Conservation (phyloP, 2,329 filamentous ascomycete genomes). For the Ceratocystis lukuohia region DNA sequence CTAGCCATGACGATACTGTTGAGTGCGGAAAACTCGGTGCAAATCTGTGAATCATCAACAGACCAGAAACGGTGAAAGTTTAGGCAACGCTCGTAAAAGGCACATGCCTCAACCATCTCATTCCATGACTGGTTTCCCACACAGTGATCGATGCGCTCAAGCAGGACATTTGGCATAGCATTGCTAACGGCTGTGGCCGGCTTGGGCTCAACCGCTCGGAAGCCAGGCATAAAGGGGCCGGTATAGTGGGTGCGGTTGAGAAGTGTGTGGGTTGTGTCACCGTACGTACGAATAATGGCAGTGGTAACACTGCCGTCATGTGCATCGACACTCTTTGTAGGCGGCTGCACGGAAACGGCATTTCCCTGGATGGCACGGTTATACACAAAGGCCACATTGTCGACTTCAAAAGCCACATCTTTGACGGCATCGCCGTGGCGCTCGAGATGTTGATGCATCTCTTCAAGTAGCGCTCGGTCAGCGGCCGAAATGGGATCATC, state of each 20-base stretch:
- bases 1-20: slow-evolving; percentile 84
- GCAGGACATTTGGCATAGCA: slow-evolving; percentile 39
- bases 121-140: slow-evolving; percentile 96
- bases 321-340: slow-evolving; percentile 41
- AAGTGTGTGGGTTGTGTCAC: slow-evolving; percentile 88
- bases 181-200: slow-evolving; percentile 27
- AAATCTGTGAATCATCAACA: slow-evolving; percentile 85
- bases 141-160: slow-evolving; percentile 82
- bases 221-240: slow-evolving; percentile 75
- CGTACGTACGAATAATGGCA: slow-evolving; percentile 81
- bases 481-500: slow-evolving; percentile 49
- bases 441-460: slow-evolving; percentile 73
- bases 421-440: slow-evolving; percentile 87
- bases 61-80: slow-evolving; percentile 97
- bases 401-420: slow-evolving; percentile 90
- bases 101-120: slow-evolving; percentile 58
- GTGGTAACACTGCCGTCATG: slow-evolving; percentile 53
- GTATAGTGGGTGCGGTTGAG: slow-evolving; percentile 58
- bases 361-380: slow-evolving; percentile 53
- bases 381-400: slow-evolving; percentile 73
- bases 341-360: slow-evolving; percentile 48
- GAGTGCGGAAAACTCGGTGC: slow-evolving; percentile 80
- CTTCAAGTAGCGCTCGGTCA: slow-evolving; percentile 52
- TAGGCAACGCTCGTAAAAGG: slow-evolving; percentile 73
- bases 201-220: slow-evolving; percentile 39